phyloP scores from a whole-genome alignment of 768 basidiomycete species.

The Hericium rajendrae region DNA sequence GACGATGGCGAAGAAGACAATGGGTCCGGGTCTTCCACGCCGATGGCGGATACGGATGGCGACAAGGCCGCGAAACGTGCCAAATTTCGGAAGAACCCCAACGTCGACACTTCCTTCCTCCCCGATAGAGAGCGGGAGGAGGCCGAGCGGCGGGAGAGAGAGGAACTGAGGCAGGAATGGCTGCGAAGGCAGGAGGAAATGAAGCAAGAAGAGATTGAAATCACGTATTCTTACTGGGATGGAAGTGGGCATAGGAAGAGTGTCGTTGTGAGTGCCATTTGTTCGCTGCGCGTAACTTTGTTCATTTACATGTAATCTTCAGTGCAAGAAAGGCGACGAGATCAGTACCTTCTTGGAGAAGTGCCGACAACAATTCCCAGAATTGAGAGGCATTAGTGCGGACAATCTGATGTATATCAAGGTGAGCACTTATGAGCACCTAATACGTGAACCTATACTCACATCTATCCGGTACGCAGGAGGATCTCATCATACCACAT shows the following conservation, averaged over 20 bases:
- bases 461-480: slow-evolving; percentile 34
- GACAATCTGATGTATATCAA: slow-evolving; percentile 99
- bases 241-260: slow-evolving; percentile 94
- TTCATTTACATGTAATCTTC: slow-evolving; percentile 15
- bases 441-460: too few species aligned
- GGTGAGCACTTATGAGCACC: slow-evolving; percentile 29
- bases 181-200: slow-evolving; percentile 59
- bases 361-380: slow-evolving; percentile 87
- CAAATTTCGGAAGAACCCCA: slow-evolving; percentile 89
- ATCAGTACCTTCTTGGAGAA: slow-evolving; percentile 85
- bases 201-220: slow-evolving; percentile 71
- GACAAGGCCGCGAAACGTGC: slow-evolving; percentile 54
- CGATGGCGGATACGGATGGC: slow-evolving; percentile 24
- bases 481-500: slow-evolving; percentile 96
- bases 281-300: slow-evolving; percentile 3
- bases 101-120: slow-evolving; percentile 95
- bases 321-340: slow-evolving; percentile 98
- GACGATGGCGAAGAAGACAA: slow-evolving; percentile 56
- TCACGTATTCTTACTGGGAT: slow-evolving; percentile 97
- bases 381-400: slow-evolving; percentile 79
- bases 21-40: slow-evolving; percentile 23
- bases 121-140: slow-evolving; percentile 98
- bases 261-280: slow-evolving; percentile 56
- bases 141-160: slow-evolving; percentile 79
- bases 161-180: slow-evolving; percentile 87